Conservation (phyloP, 352 stramenopile species). For the Globisporangium solare region DNA sequence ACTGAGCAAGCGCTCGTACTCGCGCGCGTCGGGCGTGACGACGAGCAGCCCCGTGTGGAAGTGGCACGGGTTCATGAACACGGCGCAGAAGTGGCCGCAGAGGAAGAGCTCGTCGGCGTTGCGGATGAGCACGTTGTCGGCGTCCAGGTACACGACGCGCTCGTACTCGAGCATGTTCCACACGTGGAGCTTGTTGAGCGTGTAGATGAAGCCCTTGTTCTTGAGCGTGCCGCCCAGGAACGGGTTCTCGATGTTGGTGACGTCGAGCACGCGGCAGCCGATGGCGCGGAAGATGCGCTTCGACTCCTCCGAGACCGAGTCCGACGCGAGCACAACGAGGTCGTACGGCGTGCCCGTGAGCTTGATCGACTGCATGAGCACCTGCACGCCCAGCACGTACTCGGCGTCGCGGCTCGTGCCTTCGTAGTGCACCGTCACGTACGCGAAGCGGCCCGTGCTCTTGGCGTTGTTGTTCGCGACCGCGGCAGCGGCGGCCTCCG, state of each 20-base stretch:
- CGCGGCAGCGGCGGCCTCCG: conserved; percentile 6
- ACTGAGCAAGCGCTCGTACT: conserved; percentile 73
- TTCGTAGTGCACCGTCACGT: conserved; percentile 87
- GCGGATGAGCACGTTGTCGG: conserved; percentile 87
- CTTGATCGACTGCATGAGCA: conserved; percentile 86
- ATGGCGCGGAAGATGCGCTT: conserved; percentile 78
- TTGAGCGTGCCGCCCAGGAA: conserved; percentile 66
- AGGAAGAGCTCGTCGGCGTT: conserved; percentile 88
- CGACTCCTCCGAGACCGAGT: conserved; percentile 74
- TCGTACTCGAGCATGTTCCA: conserved; percentile 91
- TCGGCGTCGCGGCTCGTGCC: conserved; percentile 75
- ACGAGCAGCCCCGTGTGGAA: conserved; percentile 87
- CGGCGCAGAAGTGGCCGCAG: conserved; percentile 82
- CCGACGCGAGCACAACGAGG: conserved; percentile 80
- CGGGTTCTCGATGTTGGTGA: conserved; percentile 86
- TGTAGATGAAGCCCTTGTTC: conserved; percentile 90
- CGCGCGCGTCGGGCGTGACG: conserved; percentile 60
- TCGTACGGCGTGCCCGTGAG: conserved; percentile 78
- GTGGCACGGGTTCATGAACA: conserved; percentile 90
- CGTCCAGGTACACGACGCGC: conserved; percentile 87
- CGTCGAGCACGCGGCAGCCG: conserved; percentile 78
- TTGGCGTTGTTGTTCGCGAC: conserved; percentile 11
- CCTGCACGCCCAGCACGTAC: conserved; percentile 81
- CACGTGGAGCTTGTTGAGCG: conserved; percentile 88
- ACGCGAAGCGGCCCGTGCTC: conserved; percentile 63